Conservation (phyloP, 805 yeast genomes). For the Lipomyces kockii region DNA sequence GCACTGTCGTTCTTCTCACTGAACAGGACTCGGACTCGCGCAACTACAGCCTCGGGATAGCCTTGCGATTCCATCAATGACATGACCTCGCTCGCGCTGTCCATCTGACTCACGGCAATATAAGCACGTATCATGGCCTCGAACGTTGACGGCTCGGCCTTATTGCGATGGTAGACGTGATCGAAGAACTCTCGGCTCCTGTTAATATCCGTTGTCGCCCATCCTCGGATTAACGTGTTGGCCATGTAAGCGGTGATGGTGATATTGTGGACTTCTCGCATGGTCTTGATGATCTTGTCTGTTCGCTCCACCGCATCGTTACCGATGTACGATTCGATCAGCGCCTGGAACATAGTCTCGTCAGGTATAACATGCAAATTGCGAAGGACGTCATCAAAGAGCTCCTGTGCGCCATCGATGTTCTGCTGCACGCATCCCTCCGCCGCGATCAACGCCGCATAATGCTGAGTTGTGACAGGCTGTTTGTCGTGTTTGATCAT, state of each 20-base stretch:
- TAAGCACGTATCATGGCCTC: conserved; percentile 46
- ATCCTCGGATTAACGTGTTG: conserved; percentile 45
- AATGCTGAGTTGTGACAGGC: conserved; percentile 45
- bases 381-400: conserved; percentile 43
- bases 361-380: conserved; percentile 47
- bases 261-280: conserved; percentile 42
- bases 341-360: conserved; percentile 47
- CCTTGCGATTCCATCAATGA: conserved; percentile 37
- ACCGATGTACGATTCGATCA: conserved; percentile 48
- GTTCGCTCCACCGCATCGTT: conserved; percentile 44
- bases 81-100: conserved; percentile 38
- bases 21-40: conserved; percentile 35
- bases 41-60: conserved; percentile 45
- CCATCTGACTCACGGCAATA: conserved; percentile 37
- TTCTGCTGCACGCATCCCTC: conserved; percentile 47
- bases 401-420: conserved; percentile 45
- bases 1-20: neutral
- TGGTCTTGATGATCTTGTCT: conserved; percentile 18
- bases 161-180: conserved; percentile 33
- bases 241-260: conserved; percentile 45
- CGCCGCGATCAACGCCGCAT: conserved; percentile 47
- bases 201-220: conserved; percentile 43
- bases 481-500: conserved; percentile 43
- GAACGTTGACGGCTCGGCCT: conserved; percentile 46
- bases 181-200: conserved; percentile 43